phyloP scores from a whole-genome alignment of 805 yeast species.

The Candida broadrunensis region DNA sequence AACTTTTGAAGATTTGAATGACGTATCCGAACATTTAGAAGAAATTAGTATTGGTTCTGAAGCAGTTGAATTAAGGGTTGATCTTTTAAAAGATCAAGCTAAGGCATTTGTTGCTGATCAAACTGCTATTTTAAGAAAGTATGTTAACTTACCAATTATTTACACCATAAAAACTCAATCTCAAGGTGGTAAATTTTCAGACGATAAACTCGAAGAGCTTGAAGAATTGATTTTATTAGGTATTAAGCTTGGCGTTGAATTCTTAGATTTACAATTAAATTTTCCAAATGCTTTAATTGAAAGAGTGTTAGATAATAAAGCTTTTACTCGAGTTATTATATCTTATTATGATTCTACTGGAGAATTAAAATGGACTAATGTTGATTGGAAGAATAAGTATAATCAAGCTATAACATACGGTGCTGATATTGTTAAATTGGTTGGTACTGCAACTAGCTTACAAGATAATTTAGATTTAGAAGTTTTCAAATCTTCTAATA shows the following conservation, averaged over 20 bases:
- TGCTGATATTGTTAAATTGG: constrained; percentile 78
- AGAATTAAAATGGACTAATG: constrained; percentile 56
- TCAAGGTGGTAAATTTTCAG: constrained; percentile 84
- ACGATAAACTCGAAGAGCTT: constrained; percentile 46
- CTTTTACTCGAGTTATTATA: constrained; percentile 71
- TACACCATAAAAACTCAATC: constrained; percentile 73
- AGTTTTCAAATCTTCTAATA: constrained; percentile 58
- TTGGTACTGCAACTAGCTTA: constrained; percentile 66
- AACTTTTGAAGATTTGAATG: constrained; percentile 60
- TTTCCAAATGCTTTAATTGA: constrained; percentile 56
- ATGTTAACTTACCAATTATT: constrained; percentile 68
- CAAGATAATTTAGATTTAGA: constrained; percentile 73
- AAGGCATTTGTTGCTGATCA: constrained; percentile 67
- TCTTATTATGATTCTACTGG: constrained; percentile 79
- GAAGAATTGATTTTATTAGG: constrained; percentile 57
- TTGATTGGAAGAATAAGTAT: constrained; percentile 74
- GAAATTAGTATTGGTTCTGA: constrained; percentile 64
- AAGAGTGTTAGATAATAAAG: constrained; percentile 49
- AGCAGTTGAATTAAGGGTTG: constrained; percentile 85
- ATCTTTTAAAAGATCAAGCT: constrained; percentile 52
- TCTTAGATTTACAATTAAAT: constrained; percentile 74
- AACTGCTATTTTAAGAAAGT: constrained; percentile 63
- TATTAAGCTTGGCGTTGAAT: constrained; percentile 75
- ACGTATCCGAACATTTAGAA: constrained; percentile 44
- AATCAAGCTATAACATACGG: constrained; percentile 61